Conservation (phyloP, 2,329 filamentous ascomycete genomes). For the Cercospora brassicicola region DNA sequence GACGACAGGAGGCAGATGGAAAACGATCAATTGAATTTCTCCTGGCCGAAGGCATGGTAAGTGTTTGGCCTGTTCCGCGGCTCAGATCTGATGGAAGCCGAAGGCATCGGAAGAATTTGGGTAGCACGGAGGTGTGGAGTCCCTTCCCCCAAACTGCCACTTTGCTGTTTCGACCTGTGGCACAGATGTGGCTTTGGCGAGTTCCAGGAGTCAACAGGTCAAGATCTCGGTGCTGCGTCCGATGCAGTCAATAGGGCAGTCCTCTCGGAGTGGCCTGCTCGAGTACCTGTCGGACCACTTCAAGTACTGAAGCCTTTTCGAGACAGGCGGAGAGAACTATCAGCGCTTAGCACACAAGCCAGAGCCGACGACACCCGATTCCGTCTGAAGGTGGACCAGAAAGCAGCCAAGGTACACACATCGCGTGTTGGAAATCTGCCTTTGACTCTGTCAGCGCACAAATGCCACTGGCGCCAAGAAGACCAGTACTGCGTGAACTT, state of each 20-base stretch:
- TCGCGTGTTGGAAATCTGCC: not conserved
- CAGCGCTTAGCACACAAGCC: not conserved
- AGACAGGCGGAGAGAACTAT: not conserved
- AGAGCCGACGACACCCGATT: not conserved
- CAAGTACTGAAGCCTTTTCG: not conserved
- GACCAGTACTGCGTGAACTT: not conserved
- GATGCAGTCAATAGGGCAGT: not conserved
- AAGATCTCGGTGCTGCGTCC: not conserved
- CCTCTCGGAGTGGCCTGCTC: not conserved
- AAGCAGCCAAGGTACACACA: not conserved
- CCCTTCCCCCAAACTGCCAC: not conserved
- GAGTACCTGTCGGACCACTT: not conserved
- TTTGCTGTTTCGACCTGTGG: not conserved
- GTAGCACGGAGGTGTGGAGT: not conserved
- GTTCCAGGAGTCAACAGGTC: not conserved
- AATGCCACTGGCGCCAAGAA: not conserved
- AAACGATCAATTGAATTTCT: not conserved
- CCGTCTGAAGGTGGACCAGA: not conserved
- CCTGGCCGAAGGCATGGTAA: not conserved
- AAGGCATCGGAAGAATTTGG: not conserved
- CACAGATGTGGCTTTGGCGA: not conserved
- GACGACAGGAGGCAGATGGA: not conserved
- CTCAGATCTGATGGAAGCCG: not conserved
- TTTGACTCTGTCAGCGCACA: not conserved
- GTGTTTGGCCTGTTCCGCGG: not conserved